Evolutionary conservation across 129 eudicot genomes (phyloP).

Genomic region (Arctium lappa): DNA sequence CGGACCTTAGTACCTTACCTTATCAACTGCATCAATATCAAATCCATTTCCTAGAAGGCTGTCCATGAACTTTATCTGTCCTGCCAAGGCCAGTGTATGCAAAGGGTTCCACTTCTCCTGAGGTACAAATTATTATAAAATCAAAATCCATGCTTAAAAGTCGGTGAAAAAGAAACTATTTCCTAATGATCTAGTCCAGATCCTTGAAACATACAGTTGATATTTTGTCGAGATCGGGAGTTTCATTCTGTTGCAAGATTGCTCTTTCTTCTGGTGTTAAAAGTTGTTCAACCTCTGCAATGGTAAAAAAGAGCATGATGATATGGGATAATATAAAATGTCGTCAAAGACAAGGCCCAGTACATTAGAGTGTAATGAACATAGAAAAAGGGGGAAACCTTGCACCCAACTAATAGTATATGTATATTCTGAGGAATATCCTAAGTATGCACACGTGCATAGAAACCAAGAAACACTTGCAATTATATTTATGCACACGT

Average conservation of each 20-base stretch:
- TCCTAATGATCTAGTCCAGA: not conserved
- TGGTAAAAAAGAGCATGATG: not conserved
- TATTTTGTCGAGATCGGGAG: constrained; percentile 48
- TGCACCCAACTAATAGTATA: not conserved
- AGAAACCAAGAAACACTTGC: too few species aligned
- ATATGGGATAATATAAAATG: not conserved
- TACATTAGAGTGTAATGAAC: not conserved
- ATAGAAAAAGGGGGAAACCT: not conserved
- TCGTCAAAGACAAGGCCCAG: not conserved
- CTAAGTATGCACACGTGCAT: too few species aligned
- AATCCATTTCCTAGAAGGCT: constrained; percentile 49
- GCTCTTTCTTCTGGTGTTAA: constrained; percentile 53
- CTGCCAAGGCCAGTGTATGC: constrained; percentile 66
- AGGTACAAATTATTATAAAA: not conserved
- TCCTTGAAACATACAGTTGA: constrained; percentile 51
- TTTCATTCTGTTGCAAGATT: constrained; percentile 47
- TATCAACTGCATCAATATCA: constrained; percentile 49
- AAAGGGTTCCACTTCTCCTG: constrained; percentile 69
- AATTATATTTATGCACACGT: too few species aligned
- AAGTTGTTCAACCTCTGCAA: constrained; percentile 61
- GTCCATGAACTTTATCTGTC: constrained; percentile 70
- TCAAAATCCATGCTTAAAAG: not conserved
- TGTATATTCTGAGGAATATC: too few species aligned
- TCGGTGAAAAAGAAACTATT: not conserved
- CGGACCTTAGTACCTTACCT: constrained; percentile 25